phyloP scores from a whole-genome alignment of 345 rosid species.

The Melastoma malabathricum region DNA sequence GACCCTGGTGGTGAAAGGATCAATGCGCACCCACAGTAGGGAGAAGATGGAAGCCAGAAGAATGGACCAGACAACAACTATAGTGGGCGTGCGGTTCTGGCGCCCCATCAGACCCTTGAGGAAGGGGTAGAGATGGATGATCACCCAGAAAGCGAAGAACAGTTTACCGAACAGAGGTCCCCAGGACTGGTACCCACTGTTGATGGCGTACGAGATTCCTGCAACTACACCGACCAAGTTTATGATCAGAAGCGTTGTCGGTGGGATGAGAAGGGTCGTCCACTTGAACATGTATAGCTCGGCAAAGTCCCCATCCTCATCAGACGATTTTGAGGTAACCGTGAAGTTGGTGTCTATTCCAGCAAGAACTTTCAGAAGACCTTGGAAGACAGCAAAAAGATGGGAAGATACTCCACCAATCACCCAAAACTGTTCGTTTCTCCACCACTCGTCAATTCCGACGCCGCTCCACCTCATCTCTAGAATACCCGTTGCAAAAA shows the following conservation, averaged over 20 bases:
- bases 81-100: constrained; percentile 91
- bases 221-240: constrained; percentile 90
- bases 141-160: constrained; percentile 94
- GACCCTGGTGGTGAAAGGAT: constrained; percentile 23
- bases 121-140: constrained; percentile 88
- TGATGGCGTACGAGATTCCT: constrained; percentile 76
- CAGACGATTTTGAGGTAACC: constrained; percentile 86
- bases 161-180: constrained; percentile 89
- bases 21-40: constrained; percentile 75
- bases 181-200: constrained; percentile 90
- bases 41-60: constrained; percentile 91
- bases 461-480: constrained; percentile 99
- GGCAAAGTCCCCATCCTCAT: constrained; percentile 70
- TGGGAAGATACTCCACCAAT: constrained; percentile 91
- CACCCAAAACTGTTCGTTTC: constrained; percentile 96
- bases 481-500: constrained; percentile 82
- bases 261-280: constrained; percentile 89
- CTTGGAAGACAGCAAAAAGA: constrained; percentile 86
- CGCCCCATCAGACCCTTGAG: constrained; percentile 95
- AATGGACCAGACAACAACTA: constrained; percentile 85
- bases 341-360: constrained; percentile 94
- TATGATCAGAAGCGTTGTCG: constrained; percentile 72
- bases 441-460: constrained; percentile 99
- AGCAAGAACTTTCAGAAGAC: constrained; percentile 82
- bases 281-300: constrained; percentile 91